Conservation (phyloP, 352 stramenopile species). For the Elongisporangium anandrum region DNA sequence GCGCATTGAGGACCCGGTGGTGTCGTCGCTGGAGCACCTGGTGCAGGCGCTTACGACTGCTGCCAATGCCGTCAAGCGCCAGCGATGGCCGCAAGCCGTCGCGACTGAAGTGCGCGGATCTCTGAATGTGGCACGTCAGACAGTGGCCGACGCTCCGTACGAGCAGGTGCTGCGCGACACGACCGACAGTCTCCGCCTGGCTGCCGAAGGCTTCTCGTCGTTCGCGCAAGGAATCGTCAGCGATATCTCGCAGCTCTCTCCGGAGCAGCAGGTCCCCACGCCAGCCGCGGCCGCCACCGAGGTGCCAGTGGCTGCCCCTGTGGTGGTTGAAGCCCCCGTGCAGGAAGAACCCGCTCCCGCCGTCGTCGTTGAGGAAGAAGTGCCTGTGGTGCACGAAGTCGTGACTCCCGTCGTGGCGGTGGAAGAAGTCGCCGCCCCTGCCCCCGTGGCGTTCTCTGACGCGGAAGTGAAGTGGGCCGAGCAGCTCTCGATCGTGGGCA, state of each 20-base stretch:
- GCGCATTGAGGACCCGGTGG: slow-evolving; percentile 47
- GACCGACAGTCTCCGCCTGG: slow-evolving; percentile 30
- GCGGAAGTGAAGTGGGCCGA: slow-evolving; percentile 70
- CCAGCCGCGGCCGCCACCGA: slow-evolving; percentile 6
- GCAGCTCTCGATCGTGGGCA: slow-evolving; percentile 52
- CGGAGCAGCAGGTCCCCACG: slow-evolving; percentile 37
- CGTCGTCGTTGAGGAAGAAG: slow-evolving; percentile 1
- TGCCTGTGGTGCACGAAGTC: slow-evolving; percentile 18
- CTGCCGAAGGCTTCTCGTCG: slow-evolving; percentile 47
- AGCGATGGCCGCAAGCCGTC: slow-evolving; percentile 7
- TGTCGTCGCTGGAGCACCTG: slow-evolving; percentile 54
- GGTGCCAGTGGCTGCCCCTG: slow-evolving; percentile 13
- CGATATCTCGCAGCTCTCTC: slow-evolving; percentile 58
- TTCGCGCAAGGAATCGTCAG: slow-evolving; percentile 65
- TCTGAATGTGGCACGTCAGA: slow-evolving; percentile 11
- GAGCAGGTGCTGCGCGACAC: slow-evolving; percentile 35
- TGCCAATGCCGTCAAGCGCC: slow-evolving; percentile 4
- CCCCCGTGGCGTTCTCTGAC: slow-evolving; percentile 41
- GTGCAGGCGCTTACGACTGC: slow-evolving; percentile 35
- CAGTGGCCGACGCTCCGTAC: slow-evolving; percentile 29
- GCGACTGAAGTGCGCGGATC: neutral
- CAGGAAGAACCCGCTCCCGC: slow-evolving; percentile 6
- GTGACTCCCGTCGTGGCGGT: slow-evolving; percentile 18
- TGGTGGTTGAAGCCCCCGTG: slow-evolving; percentile 1
- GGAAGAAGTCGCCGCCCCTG: neutral